Base-by-base conservation (phyloP, 2,329 filamentous ascomycete genomes). In the Arthroderma sp. region DNA sequence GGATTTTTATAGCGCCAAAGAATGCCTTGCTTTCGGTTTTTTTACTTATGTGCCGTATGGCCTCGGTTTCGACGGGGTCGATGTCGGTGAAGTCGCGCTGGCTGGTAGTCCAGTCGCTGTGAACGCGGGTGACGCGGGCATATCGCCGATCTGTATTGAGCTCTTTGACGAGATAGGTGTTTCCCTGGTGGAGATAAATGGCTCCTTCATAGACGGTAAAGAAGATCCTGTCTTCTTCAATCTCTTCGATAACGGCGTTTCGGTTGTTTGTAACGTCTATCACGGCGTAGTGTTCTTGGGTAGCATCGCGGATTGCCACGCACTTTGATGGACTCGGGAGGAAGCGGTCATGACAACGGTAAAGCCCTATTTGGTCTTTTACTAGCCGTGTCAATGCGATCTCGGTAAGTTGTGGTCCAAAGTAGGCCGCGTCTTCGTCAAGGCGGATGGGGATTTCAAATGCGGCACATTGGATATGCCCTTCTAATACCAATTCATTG, bases 131-230 rank as follows among this genome's bases (percentile, higher is more conserved):
- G 3, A 98, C 91, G 52, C 83, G 83, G 4, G 91, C 91, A 53
- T 95, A 80, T 57, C 80, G 81, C 49, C 75, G 75, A 31, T 91
- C 85, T 1, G 84, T 82, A 50, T 77, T 77, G 57, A 96, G 88
- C 54, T 96, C 87, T 54, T 86, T 83, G 43, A 98, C 85, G 2
- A 96, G 74, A 58, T 94, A 98, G 1, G 82, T 89, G 51, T 80
- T 79, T n/a, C 91, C 91, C 65, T 98, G 91, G 56, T 98, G 91
- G 4, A 98, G 71, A 66, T 94, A 98, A 50, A 98, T 95, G 38
- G 86, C 91, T 8, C 91, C 91, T 61, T 96, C 89, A 62, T 98
- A 98, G 48, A 98, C 76, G 1, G 87, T 94, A 64, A 94, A 96
- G 53, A 86, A 89, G 1, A 89, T 89, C n/a, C 91, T 79, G 1